These are phyloP conservation scores for Chlamydomonas schloesseri DNA, from an alignment of 139 green algal genomes.

Conservation along the genomic window DNA sequence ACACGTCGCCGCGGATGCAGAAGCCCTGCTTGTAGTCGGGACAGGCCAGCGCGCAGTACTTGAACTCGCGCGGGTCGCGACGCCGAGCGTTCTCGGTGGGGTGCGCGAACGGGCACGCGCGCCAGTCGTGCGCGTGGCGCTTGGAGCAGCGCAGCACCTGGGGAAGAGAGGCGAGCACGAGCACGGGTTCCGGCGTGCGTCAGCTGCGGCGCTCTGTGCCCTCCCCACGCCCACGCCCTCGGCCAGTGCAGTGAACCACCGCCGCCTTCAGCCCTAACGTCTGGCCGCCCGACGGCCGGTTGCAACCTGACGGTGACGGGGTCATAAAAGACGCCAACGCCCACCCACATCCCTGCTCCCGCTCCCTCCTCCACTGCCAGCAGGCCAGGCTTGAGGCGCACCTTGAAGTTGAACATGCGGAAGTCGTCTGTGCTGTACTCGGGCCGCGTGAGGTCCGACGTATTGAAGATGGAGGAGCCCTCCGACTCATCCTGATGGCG, in stretches of 20 bases:
- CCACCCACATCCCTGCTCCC: not conserved
- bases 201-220: not conserved
- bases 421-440: conserved; percentile 90
- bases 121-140: conserved; percentile 95
- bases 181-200: no score
- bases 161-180: not conserved
- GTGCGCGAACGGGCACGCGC: conserved; percentile 96
- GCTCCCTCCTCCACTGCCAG: no score
- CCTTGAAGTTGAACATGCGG: conserved; percentile 91
- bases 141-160: conserved; percentile 86
- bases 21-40: conserved; percentile 94
- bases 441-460: conserved; percentile 77
- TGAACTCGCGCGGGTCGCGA: conserved; percentile 89
- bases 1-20: conserved; percentile 81
- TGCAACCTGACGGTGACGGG: no score
- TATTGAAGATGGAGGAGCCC: conserved; percentile 63
- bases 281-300: no score
- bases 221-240: no score
- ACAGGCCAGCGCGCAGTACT: conserved; percentile 92
- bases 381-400: no score
- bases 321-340: no score
- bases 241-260: no score
- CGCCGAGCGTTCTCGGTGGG: conserved; percentile 96
- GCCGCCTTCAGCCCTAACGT: no score
- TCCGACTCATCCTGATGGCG: conserved; percentile 47